Percentiles rank a stretch among this genome's conserved stretches.
Evolutionary conservation across 306 rosid genomes (phyloP).

Genomic region (Citrullus mucosospermus): DNA sequence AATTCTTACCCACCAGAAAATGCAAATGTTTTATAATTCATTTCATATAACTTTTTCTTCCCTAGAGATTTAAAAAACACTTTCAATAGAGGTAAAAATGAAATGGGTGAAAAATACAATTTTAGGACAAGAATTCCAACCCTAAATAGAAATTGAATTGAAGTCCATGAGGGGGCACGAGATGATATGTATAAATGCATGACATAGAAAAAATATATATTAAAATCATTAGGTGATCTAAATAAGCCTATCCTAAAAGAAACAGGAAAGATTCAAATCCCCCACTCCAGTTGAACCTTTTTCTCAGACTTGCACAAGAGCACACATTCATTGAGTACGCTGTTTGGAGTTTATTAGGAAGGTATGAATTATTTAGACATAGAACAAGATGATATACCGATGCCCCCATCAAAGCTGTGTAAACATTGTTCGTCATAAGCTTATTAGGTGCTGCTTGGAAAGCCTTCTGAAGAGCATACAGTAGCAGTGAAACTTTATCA

Average conservation of each 20-base stretch:
- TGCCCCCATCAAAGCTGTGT: constrained; percentile 74
- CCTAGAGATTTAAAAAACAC: background rate
- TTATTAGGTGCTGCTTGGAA: constrained; percentile 86
- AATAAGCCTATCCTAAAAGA: background rate
- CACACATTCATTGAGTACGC: background rate
- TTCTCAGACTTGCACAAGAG: background rate
- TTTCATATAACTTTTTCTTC: background rate
- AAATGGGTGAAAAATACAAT: background rate
- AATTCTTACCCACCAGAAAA: background rate
- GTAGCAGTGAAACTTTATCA: constrained; percentile 83
- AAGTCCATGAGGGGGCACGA: background rate
- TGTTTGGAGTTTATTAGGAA: background rate
- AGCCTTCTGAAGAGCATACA: constrained; percentile 87
- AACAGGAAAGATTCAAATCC: background rate
- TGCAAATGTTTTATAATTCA: background rate
- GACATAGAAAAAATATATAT: background rate
- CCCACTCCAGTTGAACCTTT: background rate
- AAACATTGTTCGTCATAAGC: constrained; percentile 72
- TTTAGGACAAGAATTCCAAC: background rate
- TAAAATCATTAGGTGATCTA: background rate
- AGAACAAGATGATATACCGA: constrained; percentile 56
- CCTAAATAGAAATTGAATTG: background rate
- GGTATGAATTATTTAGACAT: background rate
- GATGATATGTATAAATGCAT: background rate
- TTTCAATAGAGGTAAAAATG: background rate